Conservation (phyloP, 2,329 filamentous ascomycete genomes). For the Penicillium sp. region DNA sequence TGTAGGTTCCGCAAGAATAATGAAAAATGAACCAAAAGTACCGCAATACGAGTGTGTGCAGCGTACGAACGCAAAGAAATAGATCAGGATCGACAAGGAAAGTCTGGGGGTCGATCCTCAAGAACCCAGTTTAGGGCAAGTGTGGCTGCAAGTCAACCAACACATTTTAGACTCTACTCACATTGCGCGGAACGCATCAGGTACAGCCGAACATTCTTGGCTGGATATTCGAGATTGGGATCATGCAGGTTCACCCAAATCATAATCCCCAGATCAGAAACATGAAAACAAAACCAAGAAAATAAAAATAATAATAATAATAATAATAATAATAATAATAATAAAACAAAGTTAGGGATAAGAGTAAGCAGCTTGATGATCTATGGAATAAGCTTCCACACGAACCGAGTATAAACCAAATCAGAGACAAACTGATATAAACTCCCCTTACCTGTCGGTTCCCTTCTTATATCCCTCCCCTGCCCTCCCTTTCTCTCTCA, state of each 20-base stretch:
- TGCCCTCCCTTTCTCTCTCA: slow-evolving; percentile 5
- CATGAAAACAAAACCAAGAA: neutral
- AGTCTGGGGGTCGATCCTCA: slow-evolving; percentile 3
- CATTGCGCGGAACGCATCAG: slow-evolving; percentile 25
- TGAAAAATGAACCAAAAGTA: neutral
- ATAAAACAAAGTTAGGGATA: slow-evolving; percentile 18
- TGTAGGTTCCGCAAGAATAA: neutral
- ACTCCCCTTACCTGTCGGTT: slow-evolving; percentile 12
- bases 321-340: neutral
- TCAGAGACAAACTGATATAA: neutral
- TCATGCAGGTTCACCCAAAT: neutral
- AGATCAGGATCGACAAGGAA: neutral
- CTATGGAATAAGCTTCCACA: slow-evolving; percentile 20
- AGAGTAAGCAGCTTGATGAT: slow-evolving; percentile 19
- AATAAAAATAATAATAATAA: neutral
- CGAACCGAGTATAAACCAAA: slow-evolving; percentile 7
- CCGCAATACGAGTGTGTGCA: neutral
- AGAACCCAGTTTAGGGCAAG: neutral
- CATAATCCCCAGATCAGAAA: neutral
- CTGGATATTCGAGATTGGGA: neutral
- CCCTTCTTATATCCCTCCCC: slow-evolving; percentile 17
- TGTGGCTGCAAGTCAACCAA: slow-evolving; percentile 20
- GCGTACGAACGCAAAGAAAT: neutral
- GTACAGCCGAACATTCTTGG: slow-evolving; percentile 26
- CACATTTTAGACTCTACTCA: slow-evolving; percentile 20